A percentile compares a stretch with the other conserved stretches of the same genome.
Evolutionary conservation across 2,329 filamentous ascomycete genomes (phyloP).

Genomic region (Sodiomyces alkalinus): DNA sequence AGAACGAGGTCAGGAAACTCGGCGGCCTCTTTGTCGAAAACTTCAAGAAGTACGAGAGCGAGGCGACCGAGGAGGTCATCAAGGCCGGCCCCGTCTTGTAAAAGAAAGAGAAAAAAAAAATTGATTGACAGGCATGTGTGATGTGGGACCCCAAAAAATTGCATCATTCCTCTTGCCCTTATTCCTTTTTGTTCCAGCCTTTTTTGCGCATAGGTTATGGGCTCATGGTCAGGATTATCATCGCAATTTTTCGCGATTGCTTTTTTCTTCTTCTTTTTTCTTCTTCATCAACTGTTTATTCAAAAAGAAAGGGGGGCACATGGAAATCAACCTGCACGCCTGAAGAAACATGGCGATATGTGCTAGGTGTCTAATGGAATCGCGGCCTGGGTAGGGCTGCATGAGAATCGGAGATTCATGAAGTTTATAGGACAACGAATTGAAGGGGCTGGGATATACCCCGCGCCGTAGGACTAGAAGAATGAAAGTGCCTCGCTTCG

Average conservation of each 20-base stretch:
- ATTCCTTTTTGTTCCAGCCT: not conserved
- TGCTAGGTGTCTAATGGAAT: conserved; percentile 1
- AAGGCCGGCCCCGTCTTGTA: conserved; percentile 40
- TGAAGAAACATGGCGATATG: conserved; percentile 1
- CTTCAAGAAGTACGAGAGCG: conserved; percentile 86
- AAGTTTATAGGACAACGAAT: not conserved
- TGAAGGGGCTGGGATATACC: too few species aligned
- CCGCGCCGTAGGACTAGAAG: too few species aligned
- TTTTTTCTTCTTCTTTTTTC: conserved; percentile 1
- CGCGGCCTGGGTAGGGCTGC: conserved; percentile 3
- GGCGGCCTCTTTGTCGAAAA: conserved; percentile 86
- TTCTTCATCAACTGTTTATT: conserved; percentile 3
- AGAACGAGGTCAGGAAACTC: conserved; percentile 78
- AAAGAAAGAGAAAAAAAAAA: not conserved
- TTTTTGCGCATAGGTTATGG: too few species aligned
- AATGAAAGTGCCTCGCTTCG: too few species aligned
- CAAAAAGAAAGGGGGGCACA: too few species aligned
- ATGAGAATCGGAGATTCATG: not conserved
- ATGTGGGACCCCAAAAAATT: too few species aligned
- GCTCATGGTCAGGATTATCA: too few species aligned
- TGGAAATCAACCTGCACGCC: too few species aligned
- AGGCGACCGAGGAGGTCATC: conserved; percentile 69
- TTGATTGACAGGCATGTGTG: too few species aligned
- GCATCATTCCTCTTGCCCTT: not conserved
- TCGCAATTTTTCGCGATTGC: conserved; percentile 2